phyloP scores from a whole-genome alignment of 1,139 yeast genomes.

The Geotrichum reessii region DNA sequence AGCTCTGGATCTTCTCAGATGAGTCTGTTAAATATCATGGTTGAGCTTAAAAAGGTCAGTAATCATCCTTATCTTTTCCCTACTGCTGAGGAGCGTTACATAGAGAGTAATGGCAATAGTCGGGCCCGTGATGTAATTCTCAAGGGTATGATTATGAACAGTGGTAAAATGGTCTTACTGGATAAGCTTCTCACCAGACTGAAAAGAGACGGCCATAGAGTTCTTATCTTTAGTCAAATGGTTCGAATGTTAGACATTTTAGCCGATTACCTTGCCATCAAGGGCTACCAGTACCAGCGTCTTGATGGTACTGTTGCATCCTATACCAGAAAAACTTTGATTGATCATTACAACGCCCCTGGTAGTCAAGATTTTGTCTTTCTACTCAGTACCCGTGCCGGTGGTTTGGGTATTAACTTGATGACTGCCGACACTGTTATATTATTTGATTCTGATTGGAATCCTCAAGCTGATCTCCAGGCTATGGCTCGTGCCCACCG shows the following conservation, averaged over 20 bases:
- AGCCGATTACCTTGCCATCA: constrained; percentile 85
- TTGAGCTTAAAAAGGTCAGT: constrained; percentile 92
- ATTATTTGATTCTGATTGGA: constrained; percentile 98
- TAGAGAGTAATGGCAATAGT: constrained; percentile 50
- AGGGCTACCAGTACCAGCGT: constrained; percentile 88
- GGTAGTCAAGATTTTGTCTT: constrained; percentile 91
- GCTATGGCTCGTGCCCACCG: constrained; percentile 99
- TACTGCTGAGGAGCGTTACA: constrained; percentile 81
- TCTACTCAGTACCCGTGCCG: constrained; percentile 90
- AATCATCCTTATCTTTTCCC: constrained; percentile 95
- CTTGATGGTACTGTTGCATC: constrained; percentile 97
- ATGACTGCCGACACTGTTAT: constrained; percentile 99
- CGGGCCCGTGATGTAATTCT: constrained; percentile 70
- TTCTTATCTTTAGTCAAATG: constrained; percentile 92
- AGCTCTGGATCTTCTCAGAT: constrained; percentile 69
- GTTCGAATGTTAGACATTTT: constrained; percentile 91
- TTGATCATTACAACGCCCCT: constrained; percentile 94
- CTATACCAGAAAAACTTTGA: constrained; percentile 84
- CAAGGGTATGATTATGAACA: constrained; percentile 92
- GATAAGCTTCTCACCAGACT: constrained; percentile 82
- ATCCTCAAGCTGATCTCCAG: constrained; percentile 96
- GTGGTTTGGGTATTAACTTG: constrained; percentile 94
- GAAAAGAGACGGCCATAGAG: constrained; percentile 92
- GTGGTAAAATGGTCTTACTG: constrained; percentile 94
- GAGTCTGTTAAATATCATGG: constrained; percentile 84